Evolutionary conservation across 2,329 filamentous ascomycete genomes (phyloP), one percentile per base, ranked within the genome.

Genomic region (Mycosphaerelloides madeirae): DNA sequence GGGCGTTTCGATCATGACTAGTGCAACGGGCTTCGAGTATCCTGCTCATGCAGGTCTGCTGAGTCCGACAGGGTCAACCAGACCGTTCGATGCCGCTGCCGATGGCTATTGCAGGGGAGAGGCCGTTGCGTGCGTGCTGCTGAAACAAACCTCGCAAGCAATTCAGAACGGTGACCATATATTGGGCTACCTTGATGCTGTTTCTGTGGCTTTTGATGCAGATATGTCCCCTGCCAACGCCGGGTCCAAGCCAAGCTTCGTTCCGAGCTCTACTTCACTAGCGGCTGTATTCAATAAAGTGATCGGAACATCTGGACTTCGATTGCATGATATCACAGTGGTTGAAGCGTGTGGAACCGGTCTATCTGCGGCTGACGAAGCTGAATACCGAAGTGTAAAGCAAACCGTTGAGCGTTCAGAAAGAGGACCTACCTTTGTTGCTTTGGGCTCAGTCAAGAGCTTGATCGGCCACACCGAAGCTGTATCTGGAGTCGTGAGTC

Each of bases 41-140:
- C 57, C 71, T 6, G 61, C 57, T 2, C 59, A 55, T 0, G 72
- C 63, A 1, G 58, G 59, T 3, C 73, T 75, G 28, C 31, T 53
- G 7, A 46, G 41, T 7, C 62, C 29, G 7, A 52, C 54, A 14
- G 57, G 56, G 18, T 28, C 45, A 19, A 58, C 51, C 46, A 65
- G 64, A 18, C 53, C 63, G 0, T 67, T 58, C 14, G 57, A 63
- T 33, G 55, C 56, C 29, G 38, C 20, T 4, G 64, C 63, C 0
- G 59, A 65, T 44, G 65, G 65, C 1, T 68, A 67, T 42, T 66
- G 63, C 47, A 58, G 65, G 3, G 62, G 36, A 2, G 65, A 68
- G 25, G 62, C 42, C 5, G 48, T 60, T 8, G 63, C 43, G 0
- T 43, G 52, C 0, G 36, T 65, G 1, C 34, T 68, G 7, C n/a